Percentiles rank a stretch among this genome's conserved stretches.
phyloP scores from a whole-genome alignment of 73 alveolate genomes.

The Paramecium pentaurelia region DNA sequence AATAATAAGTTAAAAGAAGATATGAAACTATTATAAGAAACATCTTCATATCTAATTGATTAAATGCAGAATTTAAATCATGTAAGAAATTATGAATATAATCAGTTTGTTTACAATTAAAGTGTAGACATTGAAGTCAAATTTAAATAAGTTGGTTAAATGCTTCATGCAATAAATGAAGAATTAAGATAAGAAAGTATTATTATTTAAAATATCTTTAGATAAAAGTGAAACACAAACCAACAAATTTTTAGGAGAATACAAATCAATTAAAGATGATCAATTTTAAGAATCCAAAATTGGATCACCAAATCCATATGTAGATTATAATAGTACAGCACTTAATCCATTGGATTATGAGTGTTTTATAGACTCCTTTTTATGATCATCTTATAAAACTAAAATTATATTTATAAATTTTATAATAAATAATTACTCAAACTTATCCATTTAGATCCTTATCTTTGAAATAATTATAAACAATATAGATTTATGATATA shows the following conservation, averaged over 20 bases:
- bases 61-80: slow-evolving; percentile 26
- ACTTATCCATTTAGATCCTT: neutral
- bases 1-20: slow-evolving; percentile 25
- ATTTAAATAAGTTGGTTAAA: slow-evolving; percentile 43
- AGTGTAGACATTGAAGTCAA: slow-evolving; percentile 39
- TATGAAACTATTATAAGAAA: slow-evolving; percentile 30
- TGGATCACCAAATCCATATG: slow-evolving; percentile 46
- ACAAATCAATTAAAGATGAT: neutral
- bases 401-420: neutral
- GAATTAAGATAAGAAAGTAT: slow-evolving; percentile 40
- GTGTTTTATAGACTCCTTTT: slow-evolving; percentile 1
- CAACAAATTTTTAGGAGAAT: neutral
- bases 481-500: neutral
- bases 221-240: slow-evolving; percentile 22
- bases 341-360: neutral
- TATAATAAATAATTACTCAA: neutral
- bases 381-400: neutral
- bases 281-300: neutral
- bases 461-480: slow-evolving; percentile 14
- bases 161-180: slow-evolving; percentile 40
- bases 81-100: neutral
- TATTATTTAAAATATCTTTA: neutral
- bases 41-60: slow-evolving; percentile 9
- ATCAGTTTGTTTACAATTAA: slow-evolving; percentile 36
- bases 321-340: neutral